A percentile compares a stretch with the other conserved stretches of the same genome.
Evolutionary conservation across 306 rosid genomes (phyloP).

Genomic region (Mucuna pruriens): DNA sequence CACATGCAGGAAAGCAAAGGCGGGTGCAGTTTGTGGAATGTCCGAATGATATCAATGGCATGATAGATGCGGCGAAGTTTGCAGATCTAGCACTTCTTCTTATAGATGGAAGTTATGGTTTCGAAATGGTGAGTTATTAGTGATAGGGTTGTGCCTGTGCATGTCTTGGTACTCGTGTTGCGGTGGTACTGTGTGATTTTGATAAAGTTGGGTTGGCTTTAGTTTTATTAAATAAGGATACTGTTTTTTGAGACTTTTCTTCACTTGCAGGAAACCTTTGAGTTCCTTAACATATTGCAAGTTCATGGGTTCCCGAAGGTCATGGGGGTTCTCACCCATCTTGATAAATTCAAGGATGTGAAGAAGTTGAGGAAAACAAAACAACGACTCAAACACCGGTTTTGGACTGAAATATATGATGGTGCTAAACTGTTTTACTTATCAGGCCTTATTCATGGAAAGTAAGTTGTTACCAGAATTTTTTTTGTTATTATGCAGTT

Average conservation of each 20-base stretch:
- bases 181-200: not conserved
- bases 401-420: slow-evolving; percentile 91
- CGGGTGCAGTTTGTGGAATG: slow-evolving; percentile 93
- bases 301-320: slow-evolving; percentile 93
- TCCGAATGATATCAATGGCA: slow-evolving; percentile 89
- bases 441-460: slow-evolving; percentile 88
- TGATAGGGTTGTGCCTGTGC: not conserved
- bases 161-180: not conserved
- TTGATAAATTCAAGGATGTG: slow-evolving; percentile 81
- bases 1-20: slow-evolving; percentile 83
- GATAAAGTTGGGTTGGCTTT: not conserved
- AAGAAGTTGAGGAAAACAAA: slow-evolving; percentile 86
- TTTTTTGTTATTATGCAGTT: not conserved
- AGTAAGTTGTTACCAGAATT: slow-evolving; percentile 58
- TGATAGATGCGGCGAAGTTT: slow-evolving; percentile 95
- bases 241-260: slow-evolving; percentile 2
- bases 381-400: slow-evolving; percentile 88
- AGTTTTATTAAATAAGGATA: not conserved
- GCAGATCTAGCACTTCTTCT: slow-evolving; percentile 95
- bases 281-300: slow-evolving; percentile 91
- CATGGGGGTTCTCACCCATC: slow-evolving; percentile 99
- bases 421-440: slow-evolving; percentile 95
- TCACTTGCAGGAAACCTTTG: slow-evolving; percentile 85
- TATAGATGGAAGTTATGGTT: slow-evolving; percentile 92
- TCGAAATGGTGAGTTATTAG: slow-evolving; percentile 81